phyloP scores from a whole-genome alignment of 225 moss, liverwort and hornwort genomes.

The Bryoerythrophyllum caledonicum region DNA sequence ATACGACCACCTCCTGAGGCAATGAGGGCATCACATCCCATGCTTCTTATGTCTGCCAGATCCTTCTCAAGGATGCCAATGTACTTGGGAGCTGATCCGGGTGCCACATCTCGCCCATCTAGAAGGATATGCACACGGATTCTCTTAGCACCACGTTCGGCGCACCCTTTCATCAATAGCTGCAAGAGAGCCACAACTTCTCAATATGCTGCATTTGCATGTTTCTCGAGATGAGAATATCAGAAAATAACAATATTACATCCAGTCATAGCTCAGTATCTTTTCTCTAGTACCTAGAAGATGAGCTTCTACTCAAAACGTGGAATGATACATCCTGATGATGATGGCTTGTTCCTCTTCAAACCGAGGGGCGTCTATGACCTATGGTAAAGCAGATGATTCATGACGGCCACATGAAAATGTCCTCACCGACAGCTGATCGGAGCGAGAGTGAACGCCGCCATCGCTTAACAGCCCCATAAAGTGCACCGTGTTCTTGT shows the following conservation, averaged over 20 bases:
- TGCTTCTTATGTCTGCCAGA: constrained; percentile 26
- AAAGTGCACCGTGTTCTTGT: constrained; percentile 76
- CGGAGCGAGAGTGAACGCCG: constrained; percentile 86
- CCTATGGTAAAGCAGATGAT: no score
- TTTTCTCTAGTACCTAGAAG: neutral
- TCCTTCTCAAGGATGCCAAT: constrained; percentile 57
- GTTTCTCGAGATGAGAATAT: neutral
- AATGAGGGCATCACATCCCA: constrained; percentile 55
- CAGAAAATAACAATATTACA: neutral
- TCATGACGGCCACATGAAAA: neutral
- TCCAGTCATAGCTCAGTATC: neutral
- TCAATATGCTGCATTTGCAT: neutral
- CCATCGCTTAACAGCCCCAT: constrained; percentile 90
- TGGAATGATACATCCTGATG: neutral
- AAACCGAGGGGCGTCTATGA: no score
- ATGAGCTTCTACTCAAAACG: neutral
- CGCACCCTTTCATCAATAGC: constrained; percentile 66
- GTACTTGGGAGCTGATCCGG: constrained; percentile 50
- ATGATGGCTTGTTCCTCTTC: no score
- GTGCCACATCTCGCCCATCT: constrained; percentile 64
- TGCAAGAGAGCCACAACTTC: constrained; percentile 14
- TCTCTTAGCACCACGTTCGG: constrained; percentile 50
- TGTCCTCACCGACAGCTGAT: constrained; percentile 69
- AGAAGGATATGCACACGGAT: constrained; percentile 59
- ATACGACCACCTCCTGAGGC: constrained; percentile 68